A percentile compares a stretch with the other conserved stretches of the same genome.
Conservation (phyloP, 768 basidiomycete species). For the Podaxis sp. region DNA sequence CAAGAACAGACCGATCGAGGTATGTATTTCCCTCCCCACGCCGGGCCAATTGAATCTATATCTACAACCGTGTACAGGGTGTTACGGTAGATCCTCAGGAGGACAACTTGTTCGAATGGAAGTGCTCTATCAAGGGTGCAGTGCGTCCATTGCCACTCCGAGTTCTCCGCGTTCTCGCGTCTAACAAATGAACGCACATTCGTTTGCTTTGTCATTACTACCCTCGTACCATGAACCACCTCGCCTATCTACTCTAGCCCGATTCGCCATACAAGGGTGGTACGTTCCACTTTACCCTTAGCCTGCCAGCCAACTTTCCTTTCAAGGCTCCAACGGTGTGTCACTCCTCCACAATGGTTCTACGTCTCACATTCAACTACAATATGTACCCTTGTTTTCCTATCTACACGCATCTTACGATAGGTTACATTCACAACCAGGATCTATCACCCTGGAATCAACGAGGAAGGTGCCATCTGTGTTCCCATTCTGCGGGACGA, state of each 20-base stretch:
- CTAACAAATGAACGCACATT: constrained; percentile 5
- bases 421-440: constrained; percentile 84
- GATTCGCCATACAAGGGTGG: constrained; percentile 85
- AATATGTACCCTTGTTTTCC: constrained; percentile 7
- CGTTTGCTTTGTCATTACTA: neutral
- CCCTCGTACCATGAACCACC: neutral
- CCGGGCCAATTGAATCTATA: constrained; percentile 13
- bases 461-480: constrained; percentile 85
- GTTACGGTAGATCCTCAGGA: constrained; percentile 62
- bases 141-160: constrained; percentile 39
- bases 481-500: constrained; percentile 83
- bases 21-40: constrained; percentile 26
- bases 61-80: constrained; percentile 40
- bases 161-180: neutral
- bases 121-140: constrained; percentile 70
- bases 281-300: constrained; percentile 70
- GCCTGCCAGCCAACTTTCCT: constrained; percentile 78
- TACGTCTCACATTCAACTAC: neutral
- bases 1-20: constrained; percentile 60
- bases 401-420: constrained; percentile 16
- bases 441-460: constrained; percentile 90
- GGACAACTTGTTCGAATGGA: constrained; percentile 76
- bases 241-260: constrained; percentile 37
- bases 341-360: neutral
- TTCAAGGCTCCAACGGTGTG: constrained; percentile 83